A percentile compares a stretch with the other conserved stretches of the same genome.
Conservation (phyloP, 305 asterid genomes). For the Solanum aculeatissimum region DNA sequence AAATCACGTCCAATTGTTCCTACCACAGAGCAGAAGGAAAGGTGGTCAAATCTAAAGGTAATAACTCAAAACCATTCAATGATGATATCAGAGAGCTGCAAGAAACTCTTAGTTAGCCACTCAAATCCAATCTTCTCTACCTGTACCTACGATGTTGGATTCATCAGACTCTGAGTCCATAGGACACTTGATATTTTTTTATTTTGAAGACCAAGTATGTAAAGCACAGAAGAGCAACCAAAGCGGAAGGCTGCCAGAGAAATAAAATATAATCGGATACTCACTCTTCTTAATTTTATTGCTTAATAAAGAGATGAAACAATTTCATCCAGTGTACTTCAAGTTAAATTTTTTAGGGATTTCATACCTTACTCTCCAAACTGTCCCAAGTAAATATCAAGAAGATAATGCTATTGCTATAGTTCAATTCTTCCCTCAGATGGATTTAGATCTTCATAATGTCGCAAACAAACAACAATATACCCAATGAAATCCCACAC, state of each 20-base stretch:
- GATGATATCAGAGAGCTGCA: neutral
- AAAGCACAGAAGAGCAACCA: neutral
- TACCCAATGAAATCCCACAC: neutral
- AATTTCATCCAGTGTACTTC: neutral
- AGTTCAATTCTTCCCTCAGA: neutral
- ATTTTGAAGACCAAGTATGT: neutral
- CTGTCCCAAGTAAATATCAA: neutral
- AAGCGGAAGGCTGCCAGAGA: neutral
- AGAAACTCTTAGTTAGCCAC: neutral
- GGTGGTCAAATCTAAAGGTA: neutral
- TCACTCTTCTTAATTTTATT: neutral
- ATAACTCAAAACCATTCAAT: neutral
- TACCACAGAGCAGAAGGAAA: neutral
- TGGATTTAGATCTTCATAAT: neutral
- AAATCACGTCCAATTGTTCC: neutral
- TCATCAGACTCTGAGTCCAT: neutral
- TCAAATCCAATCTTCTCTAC: neutral
- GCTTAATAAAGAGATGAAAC: neutral
- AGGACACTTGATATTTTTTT: neutral
- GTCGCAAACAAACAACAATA: neutral
- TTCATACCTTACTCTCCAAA: neutral
- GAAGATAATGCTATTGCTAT: neutral
- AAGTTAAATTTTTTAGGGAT: neutral
- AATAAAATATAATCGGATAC: neutral
- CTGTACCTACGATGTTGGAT: neutral